phyloP scores from a whole-genome alignment of 1,139 yeast genomes.

The Komagataea norvegica region DNA sequence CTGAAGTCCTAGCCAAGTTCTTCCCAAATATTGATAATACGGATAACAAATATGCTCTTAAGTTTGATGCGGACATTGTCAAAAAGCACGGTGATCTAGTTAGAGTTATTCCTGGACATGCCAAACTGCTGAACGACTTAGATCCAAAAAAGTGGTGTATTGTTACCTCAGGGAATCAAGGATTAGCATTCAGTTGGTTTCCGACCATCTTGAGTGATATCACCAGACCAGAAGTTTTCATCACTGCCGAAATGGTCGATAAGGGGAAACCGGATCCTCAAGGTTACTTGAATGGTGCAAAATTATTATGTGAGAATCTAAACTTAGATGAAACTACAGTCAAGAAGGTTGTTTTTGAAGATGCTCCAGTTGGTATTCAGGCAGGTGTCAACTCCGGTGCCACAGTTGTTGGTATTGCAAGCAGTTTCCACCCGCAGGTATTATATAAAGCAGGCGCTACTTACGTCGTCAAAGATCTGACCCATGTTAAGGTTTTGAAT shows the following conservation, averaged over 20 bases:
- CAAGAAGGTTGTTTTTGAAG: conserved; percentile 72
- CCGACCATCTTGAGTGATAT: conserved; percentile 44
- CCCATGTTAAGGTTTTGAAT: conserved; percentile 38
- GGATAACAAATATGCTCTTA: conserved; percentile 64
- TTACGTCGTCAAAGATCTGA: conserved; percentile 70
- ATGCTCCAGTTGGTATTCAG: conserved; percentile 82
- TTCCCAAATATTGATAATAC: conserved; percentile 69
- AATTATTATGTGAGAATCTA: conserved; percentile 56
- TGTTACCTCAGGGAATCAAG: conserved; percentile 78
- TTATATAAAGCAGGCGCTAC: conserved; percentile 75
- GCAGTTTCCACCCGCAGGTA: conserved; percentile 66
- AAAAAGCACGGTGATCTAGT: conserved; percentile 68
- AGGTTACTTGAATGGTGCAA: conserved; percentile 50
- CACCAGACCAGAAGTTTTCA: conserved; percentile 64
- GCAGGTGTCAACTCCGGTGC: conserved; percentile 89
- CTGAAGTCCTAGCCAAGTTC: conserved; percentile 69
- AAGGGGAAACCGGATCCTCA: conserved; percentile 83
- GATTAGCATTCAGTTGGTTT: conserved; percentile 77
- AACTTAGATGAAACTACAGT: conserved; percentile 40
- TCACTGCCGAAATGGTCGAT: conserved; percentile 72
- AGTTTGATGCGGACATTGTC: conserved; percentile 56
- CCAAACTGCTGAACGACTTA: conserved; percentile 53
- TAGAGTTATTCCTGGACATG: conserved; percentile 70
- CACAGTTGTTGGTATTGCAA: conserved; percentile 75
- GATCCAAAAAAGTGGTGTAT: conserved; percentile 47